Percentiles rank a stretch among this genome's conserved stretches.
Conservation (phyloP, 2,329 filamentous ascomycete genomes). For the Elsinoe necatrix region DNA sequence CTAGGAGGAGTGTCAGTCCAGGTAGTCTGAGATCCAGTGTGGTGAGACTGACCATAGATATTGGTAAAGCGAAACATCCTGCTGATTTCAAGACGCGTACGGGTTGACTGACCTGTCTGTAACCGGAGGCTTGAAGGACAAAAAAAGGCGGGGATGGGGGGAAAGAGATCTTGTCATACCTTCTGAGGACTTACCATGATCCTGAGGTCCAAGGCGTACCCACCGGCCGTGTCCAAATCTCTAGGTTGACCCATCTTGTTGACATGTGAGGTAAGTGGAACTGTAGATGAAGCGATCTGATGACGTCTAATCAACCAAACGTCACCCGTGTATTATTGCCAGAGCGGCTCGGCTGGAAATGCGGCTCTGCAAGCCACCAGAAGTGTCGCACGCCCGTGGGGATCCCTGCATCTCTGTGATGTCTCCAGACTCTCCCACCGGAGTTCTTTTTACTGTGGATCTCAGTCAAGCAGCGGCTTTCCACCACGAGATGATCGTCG, state of each 20-base stretch:
- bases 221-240: background rate
- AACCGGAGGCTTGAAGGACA: background rate
- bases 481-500: background rate
- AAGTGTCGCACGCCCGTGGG: background rate
- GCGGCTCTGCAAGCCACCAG: background rate
- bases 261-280: slow-evolving; percentile 6
- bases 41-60: slow-evolving; percentile 2
- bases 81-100: background rate
- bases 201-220: background rate
- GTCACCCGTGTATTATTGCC: background rate
- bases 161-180: background rate
- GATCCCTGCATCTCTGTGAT: background rate
- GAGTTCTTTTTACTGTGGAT: background rate
- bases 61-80: slow-evolving; percentile 8
- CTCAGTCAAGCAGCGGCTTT: background rate
- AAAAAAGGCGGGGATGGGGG: background rate
- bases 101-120: background rate
- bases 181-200: background rate
- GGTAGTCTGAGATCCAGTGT: no score
- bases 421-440: background rate
- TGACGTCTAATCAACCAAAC: background rate
- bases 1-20: slow-evolving; percentile 12
- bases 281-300: background rate
- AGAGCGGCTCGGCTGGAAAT: background rate
- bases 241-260: background rate